Percentiles rank a stretch among this genome's conserved stretches.
Conservation (phyloP, 225 moss, liverwort and hornwort species). For the Takakia lepidozioides region DNA sequence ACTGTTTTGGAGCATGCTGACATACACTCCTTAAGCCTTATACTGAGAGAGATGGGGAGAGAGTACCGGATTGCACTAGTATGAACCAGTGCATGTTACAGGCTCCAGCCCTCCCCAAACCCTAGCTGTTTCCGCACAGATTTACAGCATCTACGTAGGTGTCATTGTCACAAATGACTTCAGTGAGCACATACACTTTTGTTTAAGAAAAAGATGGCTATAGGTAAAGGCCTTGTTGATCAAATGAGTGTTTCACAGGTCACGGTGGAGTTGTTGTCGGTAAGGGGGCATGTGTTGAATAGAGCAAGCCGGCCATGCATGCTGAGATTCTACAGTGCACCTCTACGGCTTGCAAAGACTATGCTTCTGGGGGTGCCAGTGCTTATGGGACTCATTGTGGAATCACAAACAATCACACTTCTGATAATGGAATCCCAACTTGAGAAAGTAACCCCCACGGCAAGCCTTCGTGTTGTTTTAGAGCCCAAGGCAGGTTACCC, state of each 20-base stretch:
- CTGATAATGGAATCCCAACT: constrained; percentile 42
- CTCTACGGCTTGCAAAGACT: constrained; percentile 36
- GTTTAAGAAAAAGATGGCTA: too few species aligned
- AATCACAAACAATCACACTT: constrained; percentile 60
- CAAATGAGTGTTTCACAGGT: constrained; percentile 21
- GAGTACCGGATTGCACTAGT: too few species aligned
- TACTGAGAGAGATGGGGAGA: too few species aligned
- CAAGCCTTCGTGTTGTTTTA: constrained; percentile 32
- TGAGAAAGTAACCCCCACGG: constrained; percentile 43
- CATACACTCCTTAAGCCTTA: too few species aligned
- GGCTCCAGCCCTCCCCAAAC: too few species aligned
- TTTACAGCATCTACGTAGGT: too few species aligned
- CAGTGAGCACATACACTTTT: too few species aligned
- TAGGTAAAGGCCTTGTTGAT: too few species aligned
- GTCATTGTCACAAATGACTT: too few species aligned
- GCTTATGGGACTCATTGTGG: constrained; percentile 49
- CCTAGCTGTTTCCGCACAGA: too few species aligned
- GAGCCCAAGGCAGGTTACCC: constrained; percentile 50
- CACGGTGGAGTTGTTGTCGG: constrained; percentile 45
- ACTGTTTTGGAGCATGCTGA: too few species aligned
- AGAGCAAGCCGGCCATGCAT: constrained; percentile 59
- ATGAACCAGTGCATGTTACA: too few species aligned
- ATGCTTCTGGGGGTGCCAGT: constrained; percentile 46
- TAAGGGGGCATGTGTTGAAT: constrained; percentile 35
- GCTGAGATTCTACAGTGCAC: constrained; percentile 40